These are phyloP conservation scores for Plasmopara halstedii DNA, from an alignment of 352 stramenopile species.

Conservation along the genomic window DNA sequence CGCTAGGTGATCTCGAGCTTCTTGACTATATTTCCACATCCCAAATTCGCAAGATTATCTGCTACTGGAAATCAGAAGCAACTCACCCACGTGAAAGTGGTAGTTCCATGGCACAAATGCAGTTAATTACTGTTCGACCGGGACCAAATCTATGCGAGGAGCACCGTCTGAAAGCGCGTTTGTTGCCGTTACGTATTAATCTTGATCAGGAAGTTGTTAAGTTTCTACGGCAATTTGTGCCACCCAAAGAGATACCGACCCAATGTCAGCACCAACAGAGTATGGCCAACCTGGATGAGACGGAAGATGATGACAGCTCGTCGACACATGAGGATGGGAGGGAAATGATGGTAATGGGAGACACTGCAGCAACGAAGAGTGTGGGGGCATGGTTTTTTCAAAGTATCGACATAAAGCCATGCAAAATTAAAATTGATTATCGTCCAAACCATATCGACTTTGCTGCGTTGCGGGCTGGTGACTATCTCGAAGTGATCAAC, in stretches of 20 bases:
- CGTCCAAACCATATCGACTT: constrained; percentile 84
- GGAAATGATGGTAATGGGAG: constrained; percentile 38
- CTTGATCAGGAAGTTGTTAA: constrained; percentile 83
- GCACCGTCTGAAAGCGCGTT: constrained; percentile 65
- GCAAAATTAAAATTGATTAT: constrained; percentile 90
- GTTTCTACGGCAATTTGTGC: constrained; percentile 82
- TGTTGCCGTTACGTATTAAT: constrained; percentile 78
- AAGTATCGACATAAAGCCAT: constrained; percentile 78
- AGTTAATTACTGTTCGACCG: constrained; percentile 73
- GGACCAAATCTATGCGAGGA: constrained; percentile 75
- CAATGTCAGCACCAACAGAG: constrained; percentile 6
- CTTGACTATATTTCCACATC: constrained; percentile 87
- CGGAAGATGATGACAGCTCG: constrained; percentile 22
- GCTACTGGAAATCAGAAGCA: constrained; percentile 85
- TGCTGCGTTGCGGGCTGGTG: constrained; percentile 63
- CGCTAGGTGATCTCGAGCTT: constrained; percentile 74
- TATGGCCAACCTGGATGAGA: constrained; percentile 21
- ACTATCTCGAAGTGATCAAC: constrained; percentile 87
- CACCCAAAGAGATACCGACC: constrained; percentile 23
- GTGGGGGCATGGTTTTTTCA: constrained; percentile 80
- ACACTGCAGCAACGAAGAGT: constrained; percentile 24
- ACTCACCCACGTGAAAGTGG: constrained; percentile 74
- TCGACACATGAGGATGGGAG: constrained; percentile 32
- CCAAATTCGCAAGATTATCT: constrained; percentile 86
- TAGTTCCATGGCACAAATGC: constrained; percentile 76